phyloP scores from a whole-genome alignment of 148 eudicot genomes.

The Rhododendron kiyosumense region DNA sequence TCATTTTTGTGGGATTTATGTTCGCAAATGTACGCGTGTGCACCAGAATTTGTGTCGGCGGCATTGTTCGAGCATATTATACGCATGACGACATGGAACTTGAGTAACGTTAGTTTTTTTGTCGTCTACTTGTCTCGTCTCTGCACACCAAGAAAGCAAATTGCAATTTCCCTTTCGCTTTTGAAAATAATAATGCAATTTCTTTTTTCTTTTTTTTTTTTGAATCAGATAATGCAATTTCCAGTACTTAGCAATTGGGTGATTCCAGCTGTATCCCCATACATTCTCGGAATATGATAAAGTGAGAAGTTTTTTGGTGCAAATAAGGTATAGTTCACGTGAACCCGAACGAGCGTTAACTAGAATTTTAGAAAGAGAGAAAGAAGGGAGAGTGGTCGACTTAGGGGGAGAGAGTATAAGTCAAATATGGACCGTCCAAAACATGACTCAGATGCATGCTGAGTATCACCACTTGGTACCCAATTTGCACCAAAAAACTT shows the following conservation, averaged over 20 bases:
- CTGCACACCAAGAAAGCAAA: not conserved
- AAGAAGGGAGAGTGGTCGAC: no score
- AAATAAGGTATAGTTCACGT: no score
- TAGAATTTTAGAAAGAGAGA: no score
- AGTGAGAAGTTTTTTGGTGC: no score
- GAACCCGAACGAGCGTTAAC: fast-evolving
- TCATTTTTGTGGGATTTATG: no score
- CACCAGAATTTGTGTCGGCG: not conserved
- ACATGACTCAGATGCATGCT: no score
- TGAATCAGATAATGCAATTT: not conserved
- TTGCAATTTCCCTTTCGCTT: not conserved
- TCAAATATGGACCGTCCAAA: no score
- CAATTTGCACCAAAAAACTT: no score
- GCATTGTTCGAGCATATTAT: not conserved
- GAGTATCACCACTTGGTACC: no score
- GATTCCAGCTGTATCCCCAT: not conserved
- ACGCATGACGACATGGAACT: not conserved
- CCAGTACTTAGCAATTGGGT: not conserved
- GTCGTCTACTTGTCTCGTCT: not conserved
- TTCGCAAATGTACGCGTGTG: no score
- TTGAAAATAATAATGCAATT: not conserved
- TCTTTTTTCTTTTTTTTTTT: no score
- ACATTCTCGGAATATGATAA: not conserved
- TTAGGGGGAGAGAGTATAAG: no score
- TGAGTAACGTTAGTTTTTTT: not conserved